Percentiles rank a stretch among this genome's conserved stretches.
These are phyloP conservation scores for Neophaeococcomyces aloes DNA, from an alignment of 2,329 filamentous ascomycete genomes.

Conservation along the genomic window DNA sequence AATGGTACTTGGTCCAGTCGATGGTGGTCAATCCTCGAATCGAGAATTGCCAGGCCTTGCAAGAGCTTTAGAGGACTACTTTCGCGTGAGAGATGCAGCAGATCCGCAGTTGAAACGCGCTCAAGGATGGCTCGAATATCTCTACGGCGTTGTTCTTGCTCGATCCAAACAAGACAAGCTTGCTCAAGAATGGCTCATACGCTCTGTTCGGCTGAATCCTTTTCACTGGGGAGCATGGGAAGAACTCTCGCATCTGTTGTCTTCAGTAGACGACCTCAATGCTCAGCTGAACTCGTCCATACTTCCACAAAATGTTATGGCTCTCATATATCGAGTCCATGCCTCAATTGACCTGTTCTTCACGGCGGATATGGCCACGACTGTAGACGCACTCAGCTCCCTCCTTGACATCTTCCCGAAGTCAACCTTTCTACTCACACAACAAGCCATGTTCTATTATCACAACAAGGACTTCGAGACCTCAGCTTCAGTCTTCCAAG, in stretches of 20 bases:
- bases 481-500: conserved; percentile 52
- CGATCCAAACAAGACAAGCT: conserved; percentile 83
- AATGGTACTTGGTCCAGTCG: conserved; percentile 90
- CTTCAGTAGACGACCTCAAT: conserved; percentile 66
- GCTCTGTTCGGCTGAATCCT: conserved; percentile 77
- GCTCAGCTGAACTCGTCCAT: conserved; percentile 24
- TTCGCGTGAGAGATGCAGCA: conserved; percentile 46
- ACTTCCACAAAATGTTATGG: conserved; percentile 81
- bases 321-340: conserved; percentile 86
- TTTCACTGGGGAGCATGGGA: conserved; percentile 98
- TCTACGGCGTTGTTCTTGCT: conserved; percentile 77
- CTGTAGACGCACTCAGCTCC: conserved; percentile 34
- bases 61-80: conserved; percentile 69
- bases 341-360: conserved; percentile 82
- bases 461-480: conserved; percentile 70
- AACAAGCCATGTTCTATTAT: conserved; percentile 77
- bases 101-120: conserved; percentile 19
- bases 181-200: conserved; percentile 76
- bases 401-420: conserved; percentile 75
- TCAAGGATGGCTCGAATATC: conserved; percentile 81
- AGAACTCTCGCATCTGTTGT: conserved; percentile 73
- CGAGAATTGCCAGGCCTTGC: conserved; percentile 71
- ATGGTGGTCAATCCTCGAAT: conserved; percentile 74
- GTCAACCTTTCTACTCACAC: conserved; percentile 82
- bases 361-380: conserved; percentile 45